Evolutionary conservation across 331 rosid species (phyloP).

Genomic region (Quercus tomentella): DNA sequence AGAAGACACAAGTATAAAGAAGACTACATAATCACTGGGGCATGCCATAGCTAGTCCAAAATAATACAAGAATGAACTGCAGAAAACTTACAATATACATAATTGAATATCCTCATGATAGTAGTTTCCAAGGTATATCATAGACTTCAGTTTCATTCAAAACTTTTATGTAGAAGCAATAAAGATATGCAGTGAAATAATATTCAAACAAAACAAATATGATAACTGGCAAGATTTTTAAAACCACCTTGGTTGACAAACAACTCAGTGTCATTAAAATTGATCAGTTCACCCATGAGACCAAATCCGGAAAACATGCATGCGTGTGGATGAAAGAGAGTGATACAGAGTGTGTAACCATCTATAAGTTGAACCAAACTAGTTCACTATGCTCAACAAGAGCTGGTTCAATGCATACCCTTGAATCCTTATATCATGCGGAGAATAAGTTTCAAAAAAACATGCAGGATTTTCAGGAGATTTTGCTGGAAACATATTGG

Average conservation of each 20-base stretch:
- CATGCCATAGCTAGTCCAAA: background rate
- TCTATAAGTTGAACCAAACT: background rate
- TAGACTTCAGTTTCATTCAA: too few relatives aligned
- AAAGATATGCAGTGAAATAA: background rate
- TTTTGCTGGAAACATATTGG: background rate
- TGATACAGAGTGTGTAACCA: background rate
- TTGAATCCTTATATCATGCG: background rate
- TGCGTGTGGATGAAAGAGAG: background rate
- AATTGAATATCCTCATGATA: background rate
- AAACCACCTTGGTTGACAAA: background rate
- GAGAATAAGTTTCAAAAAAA: background rate
- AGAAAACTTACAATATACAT: background rate
- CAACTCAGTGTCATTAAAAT: background rate
- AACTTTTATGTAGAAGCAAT: background rate
- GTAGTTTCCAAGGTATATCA: too few relatives aligned
- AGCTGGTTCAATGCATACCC: slow-evolving; percentile 5
- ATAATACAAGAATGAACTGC: background rate
- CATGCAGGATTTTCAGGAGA: background rate
- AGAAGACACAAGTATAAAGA: background rate
- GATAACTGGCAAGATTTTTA: background rate
- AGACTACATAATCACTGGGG: background rate
- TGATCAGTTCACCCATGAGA: background rate
- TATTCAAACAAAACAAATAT: background rate
- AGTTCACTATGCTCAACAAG: background rate
- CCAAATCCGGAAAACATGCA: background rate